Evolutionary conservation across 2,329 filamentous ascomycete species (phyloP).

Genomic region (Alternaria longipes): DNA sequence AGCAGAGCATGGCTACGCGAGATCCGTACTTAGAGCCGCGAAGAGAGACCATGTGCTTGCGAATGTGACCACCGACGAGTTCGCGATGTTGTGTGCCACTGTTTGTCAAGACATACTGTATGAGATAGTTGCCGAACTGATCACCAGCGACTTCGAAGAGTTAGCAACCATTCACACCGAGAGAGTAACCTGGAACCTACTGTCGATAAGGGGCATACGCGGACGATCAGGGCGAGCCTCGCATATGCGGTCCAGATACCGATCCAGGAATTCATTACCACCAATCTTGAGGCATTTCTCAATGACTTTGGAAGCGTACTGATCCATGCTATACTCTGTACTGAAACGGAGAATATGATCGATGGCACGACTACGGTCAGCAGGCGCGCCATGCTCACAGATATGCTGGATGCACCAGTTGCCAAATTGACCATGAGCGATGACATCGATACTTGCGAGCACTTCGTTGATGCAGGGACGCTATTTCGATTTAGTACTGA

Average conservation of each 20-base stretch:
- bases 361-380: slow-evolving; percentile 90
- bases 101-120: slow-evolving; percentile 96
- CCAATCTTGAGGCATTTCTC: slow-evolving; percentile 99
- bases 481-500: slow-evolving; percentile 57
- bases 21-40: slow-evolving; percentile 98
- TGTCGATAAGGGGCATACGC: slow-evolving; percentile 96
- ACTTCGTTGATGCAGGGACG: slow-evolving; percentile 98
- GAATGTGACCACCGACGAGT: slow-evolving; percentile 90
- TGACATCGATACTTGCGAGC: slow-evolving; percentile 91
- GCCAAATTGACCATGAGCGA: slow-evolving; percentile 96
- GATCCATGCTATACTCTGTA: slow-evolving; percentile 97
- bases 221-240: slow-evolving; percentile 90
- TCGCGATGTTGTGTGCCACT: slow-evolving; percentile 88
- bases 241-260: slow-evolving; percentile 93
- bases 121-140: slow-evolving; percentile 97
- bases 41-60: slow-evolving; percentile 98
- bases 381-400: slow-evolving; percentile 91
- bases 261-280: slow-evolving; percentile 85
- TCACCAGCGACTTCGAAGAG: slow-evolving; percentile 79
- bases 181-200: slow-evolving; percentile 54
- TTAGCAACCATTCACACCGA: slow-evolving; percentile 23
- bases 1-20: slow-evolving; percentile 98
- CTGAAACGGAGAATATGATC: slow-evolving; percentile 95
- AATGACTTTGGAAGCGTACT: slow-evolving; percentile 98
- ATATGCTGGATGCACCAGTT: slow-evolving; percentile 99